Evolutionary conservation across 1,284 basidiomycete species (phyloP).

Genomic region (Ceratobasidium theobromae): DNA sequence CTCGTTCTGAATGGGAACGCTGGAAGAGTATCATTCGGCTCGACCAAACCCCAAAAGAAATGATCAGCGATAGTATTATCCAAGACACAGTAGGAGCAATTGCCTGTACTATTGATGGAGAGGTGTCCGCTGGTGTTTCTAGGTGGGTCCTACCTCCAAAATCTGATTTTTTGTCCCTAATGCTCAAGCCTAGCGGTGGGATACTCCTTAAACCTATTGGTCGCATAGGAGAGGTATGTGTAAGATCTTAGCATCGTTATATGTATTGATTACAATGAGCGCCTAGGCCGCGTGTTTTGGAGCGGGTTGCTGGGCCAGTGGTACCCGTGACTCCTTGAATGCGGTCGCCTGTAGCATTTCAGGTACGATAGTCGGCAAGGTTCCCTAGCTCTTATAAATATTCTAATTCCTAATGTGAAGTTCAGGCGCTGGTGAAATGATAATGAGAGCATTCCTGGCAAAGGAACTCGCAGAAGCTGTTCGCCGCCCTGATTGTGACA

Average conservation of each 20-base stretch:
- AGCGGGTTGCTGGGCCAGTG: slow-evolving; percentile 64
- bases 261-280: slow-evolving; percentile 40
- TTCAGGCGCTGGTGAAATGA: slow-evolving; percentile 50
- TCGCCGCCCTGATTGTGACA: slow-evolving; percentile 6
- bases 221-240: slow-evolving; percentile 65
- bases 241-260: slow-evolving; percentile 39
- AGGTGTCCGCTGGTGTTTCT: slow-evolving; percentile 69
- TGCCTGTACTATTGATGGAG: slow-evolving; percentile 49
- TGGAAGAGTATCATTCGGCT: slow-evolving; percentile 54
- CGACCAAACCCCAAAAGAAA: slow-evolving; percentile 19
- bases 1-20: slow-evolving; percentile 56
- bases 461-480: slow-evolving; percentile 19
- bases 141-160: too few species aligned
- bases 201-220: slow-evolving; percentile 69
- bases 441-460: slow-evolving; percentile 46
- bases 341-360: slow-evolving; percentile 67
- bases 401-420: background rate
- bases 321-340: slow-evolving; percentile 28
- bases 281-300: slow-evolving; percentile 45
- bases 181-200: slow-evolving; percentile 59
- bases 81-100: slow-evolving; percentile 79
- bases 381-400: background rate
- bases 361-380: slow-evolving; percentile 45
- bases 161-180: too few species aligned
- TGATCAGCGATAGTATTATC: slow-evolving; percentile 43